phyloP scores from a whole-genome alignment of 257 asterid species.

The Solanum rostratum region DNA sequence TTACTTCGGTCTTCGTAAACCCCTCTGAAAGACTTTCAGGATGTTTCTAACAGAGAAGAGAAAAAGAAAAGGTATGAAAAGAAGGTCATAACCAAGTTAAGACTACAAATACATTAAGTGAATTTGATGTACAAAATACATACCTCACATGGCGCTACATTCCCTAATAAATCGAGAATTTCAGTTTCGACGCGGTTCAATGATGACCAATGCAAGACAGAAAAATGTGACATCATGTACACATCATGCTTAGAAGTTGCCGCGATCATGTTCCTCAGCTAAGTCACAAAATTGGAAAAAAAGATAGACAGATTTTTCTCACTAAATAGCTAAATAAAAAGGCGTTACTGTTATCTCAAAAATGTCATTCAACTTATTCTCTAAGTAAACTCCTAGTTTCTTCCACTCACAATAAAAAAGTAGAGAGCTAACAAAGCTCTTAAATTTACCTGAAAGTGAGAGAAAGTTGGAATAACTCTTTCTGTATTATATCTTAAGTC shows the following conservation, averaged over 20 bases:
- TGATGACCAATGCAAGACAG: constrained; percentile 84
- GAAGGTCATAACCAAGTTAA: neutral
- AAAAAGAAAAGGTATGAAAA: neutral
- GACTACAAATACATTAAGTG: neutral
- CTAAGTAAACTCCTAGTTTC: neutral
- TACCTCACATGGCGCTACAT: constrained; percentile 78
- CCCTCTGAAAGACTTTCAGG: constrained; percentile 82
- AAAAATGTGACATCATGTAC: constrained; percentile 73
- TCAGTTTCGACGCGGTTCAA: constrained; percentile 45
- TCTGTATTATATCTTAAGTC: constrained; percentile 68
- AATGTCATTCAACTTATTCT: neutral
- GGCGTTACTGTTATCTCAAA: neutral
- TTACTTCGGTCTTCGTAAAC: too few species aligned
- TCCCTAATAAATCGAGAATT: constrained; percentile 79
- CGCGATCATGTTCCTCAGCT: constrained; percentile 93
- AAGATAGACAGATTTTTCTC: neutral
- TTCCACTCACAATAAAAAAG: neutral
- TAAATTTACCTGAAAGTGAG: constrained; percentile 65
- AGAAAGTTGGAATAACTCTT: constrained; percentile 68
- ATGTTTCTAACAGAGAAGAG: constrained; percentile 46
- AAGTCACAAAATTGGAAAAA: constrained; percentile 8
- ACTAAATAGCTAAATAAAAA: neutral
- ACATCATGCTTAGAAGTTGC: constrained; percentile 87
- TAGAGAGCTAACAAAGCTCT: neutral
- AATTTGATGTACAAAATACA: neutral